These are phyloP conservation scores for Fusarium solani-melongenae DNA, from an alignment of 2,329 filamentous ascomycete species.

Conservation along the genomic window DNA sequence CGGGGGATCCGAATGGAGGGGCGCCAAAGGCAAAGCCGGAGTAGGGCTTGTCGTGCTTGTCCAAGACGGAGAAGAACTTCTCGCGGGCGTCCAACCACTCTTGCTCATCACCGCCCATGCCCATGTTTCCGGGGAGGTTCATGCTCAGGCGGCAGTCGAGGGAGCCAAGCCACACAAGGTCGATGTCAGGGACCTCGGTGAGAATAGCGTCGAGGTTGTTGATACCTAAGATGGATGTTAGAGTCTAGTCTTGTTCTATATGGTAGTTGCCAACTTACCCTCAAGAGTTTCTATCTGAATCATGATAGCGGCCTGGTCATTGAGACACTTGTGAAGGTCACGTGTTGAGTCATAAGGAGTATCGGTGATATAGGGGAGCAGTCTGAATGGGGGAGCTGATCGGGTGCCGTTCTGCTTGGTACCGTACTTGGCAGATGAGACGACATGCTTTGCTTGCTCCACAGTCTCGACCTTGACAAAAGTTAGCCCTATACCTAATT, in stretches of 20 bases:
- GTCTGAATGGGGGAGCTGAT: constrained; percentile 58
- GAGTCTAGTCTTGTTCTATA: background rate
- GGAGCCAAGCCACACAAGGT: constrained; percentile 59
- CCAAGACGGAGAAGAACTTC: constrained; percentile 51
- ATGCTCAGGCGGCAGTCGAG: constrained; percentile 58
- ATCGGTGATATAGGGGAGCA: constrained; percentile 55
- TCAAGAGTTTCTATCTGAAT: constrained; percentile 59
- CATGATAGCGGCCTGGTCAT: constrained; percentile 60
- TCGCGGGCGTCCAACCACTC: constrained; percentile 54
- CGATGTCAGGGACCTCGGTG: constrained; percentile 57
- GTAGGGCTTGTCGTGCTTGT: constrained; percentile 59
- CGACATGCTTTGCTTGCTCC: constrained; percentile 55
- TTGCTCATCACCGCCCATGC: constrained; percentile 50
- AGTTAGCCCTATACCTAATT: background rate
- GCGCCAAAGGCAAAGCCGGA: constrained; percentile 46
- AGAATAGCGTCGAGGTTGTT: constrained; percentile 62
- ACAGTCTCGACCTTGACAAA: constrained; percentile 55
- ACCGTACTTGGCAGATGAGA: constrained; percentile 58
- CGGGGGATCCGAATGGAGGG: constrained; percentile 39
- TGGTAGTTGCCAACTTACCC: constrained; percentile 10
- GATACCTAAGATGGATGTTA: constrained; percentile 44
- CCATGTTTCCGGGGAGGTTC: constrained; percentile 50
- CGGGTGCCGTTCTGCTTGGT: constrained; percentile 52
- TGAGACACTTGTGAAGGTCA: constrained; percentile 53
- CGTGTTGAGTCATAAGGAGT: constrained; percentile 44